A percentile compares a stretch with the other conserved stretches of the same genome.
phyloP scores from a whole-genome alignment of 306 rosid species.

The Dryas octopetala region DNA sequence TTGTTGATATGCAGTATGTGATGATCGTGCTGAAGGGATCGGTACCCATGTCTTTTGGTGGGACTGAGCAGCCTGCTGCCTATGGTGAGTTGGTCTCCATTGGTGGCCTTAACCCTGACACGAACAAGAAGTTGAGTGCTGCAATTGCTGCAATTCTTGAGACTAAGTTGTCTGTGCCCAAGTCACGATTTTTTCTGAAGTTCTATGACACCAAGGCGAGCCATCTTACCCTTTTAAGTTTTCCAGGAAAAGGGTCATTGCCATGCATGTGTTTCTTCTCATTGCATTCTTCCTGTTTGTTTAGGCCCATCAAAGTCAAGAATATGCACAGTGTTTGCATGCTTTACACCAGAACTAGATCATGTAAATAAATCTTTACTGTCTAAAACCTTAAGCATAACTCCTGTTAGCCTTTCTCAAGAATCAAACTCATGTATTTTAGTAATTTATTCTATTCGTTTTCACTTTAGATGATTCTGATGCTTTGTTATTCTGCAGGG shows the following conservation, averaged over 20 bases:
- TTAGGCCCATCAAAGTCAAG: slow-evolving; percentile 78
- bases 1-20: slow-evolving; percentile 64
- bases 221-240: slow-evolving; percentile 19
- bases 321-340: slow-evolving; percentile 82
- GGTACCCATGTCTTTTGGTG: slow-evolving; percentile 86
- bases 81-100: slow-evolving; percentile 94
- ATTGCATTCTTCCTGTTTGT: slow-evolving; percentile 69
- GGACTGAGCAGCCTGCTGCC: slow-evolving; percentile 87
- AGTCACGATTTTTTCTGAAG: slow-evolving; percentile 75
- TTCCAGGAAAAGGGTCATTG: slow-evolving; percentile 28
- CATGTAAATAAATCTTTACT: slow-evolving; percentile 59
- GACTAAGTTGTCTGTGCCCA: slow-evolving; percentile 84
- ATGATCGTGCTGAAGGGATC: slow-evolving; percentile 96
- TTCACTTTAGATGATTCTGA: slow-evolving; percentile 22
- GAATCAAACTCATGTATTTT: slow-evolving; percentile 16
- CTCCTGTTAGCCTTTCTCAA: slow-evolving; percentile 21
- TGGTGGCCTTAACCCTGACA: slow-evolving; percentile 80
- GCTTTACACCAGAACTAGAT: slow-evolving; percentile 95
- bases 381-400: slow-evolving; percentile 35
- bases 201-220: slow-evolving; percentile 90
- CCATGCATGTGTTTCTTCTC: slow-evolving; percentile 47
- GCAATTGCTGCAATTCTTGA: slow-evolving; percentile 73
- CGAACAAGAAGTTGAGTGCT: slow-evolving; percentile 88
- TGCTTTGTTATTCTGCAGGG: slow-evolving; percentile 61
- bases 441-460: slow-evolving; percentile 16